Conservation (phyloP, 371 early-diverging fungal genomes). For the Mycotypha africana region DNA sequence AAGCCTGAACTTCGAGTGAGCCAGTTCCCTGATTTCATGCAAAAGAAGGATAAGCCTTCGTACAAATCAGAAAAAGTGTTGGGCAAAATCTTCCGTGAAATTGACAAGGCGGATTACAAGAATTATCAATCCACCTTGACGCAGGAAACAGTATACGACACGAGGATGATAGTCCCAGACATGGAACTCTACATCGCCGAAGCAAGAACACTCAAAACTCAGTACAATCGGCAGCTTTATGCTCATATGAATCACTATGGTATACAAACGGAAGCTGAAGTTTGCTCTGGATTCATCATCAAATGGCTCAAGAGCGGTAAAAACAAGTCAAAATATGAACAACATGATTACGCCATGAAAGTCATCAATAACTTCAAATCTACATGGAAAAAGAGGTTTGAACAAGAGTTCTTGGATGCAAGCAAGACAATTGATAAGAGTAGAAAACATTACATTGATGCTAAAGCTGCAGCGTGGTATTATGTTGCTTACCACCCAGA, state of each 20-base stretch:
- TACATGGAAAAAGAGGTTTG: slow-evolving; percentile 36
- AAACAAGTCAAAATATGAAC: slow-evolving; percentile 40
- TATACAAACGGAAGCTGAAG: slow-evolving; percentile 47
- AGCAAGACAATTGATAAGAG: slow-evolving; percentile 8
- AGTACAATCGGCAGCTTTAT: slow-evolving; percentile 50
- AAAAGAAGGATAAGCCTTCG: slow-evolving; percentile 48
- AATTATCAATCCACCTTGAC: slow-evolving; percentile 22
- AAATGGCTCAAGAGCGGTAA: slow-evolving; percentile 29
- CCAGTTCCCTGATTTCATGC: slow-evolving; percentile 80
- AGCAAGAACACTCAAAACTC: slow-evolving; percentile 31
- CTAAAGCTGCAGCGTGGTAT: slow-evolving; percentile 76
- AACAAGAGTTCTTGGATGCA: slow-evolving; percentile 34
- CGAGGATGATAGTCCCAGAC: slow-evolving; percentile 42
- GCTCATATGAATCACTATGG: slow-evolving; percentile 68
- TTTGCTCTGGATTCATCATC: slow-evolving; percentile 39
- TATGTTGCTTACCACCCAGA: slow-evolving; percentile 60
- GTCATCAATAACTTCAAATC: slow-evolving; percentile 32
- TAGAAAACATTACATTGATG: slow-evolving; percentile 18
- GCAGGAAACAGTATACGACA: slow-evolving; percentile 30
- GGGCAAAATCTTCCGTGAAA: slow-evolving; percentile 57
- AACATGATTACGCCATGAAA: slow-evolving; percentile 38
- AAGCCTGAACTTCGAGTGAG: slow-evolving; percentile 39
- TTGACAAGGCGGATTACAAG: slow-evolving; percentile 38
- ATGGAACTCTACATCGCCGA: slow-evolving; percentile 53
- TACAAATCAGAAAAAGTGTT: slow-evolving; percentile 60